phyloP scores from a whole-genome alignment of 2,329 filamentous ascomycete genomes.

The Alternaria hordeiaustralica region DNA sequence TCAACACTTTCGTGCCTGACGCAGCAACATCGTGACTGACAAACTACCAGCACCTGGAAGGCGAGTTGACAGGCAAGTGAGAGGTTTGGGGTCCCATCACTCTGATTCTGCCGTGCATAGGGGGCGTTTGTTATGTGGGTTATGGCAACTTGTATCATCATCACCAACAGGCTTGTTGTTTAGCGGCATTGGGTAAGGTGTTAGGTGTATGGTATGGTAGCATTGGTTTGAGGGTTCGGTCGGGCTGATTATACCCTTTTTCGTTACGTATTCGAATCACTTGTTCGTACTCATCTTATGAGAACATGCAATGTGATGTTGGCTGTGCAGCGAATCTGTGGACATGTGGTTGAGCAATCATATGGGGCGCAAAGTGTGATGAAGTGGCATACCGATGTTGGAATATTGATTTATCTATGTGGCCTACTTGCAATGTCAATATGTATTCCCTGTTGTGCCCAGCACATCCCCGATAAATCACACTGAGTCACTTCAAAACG shows the following conservation, averaged over 20 bases:
- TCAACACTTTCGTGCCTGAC: neutral
- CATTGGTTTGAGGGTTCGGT: neutral
- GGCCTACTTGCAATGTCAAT: neutral
- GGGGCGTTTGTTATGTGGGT: neutral
- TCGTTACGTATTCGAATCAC: neutral
- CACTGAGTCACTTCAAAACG: too few species aligned
- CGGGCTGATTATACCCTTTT: slow-evolving; percentile 14
- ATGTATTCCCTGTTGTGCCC: accelerated
- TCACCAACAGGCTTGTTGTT: slow-evolving; percentile 3
- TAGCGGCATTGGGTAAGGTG: slow-evolving; percentile 27
- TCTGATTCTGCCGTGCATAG: neutral
- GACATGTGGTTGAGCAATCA: neutral
- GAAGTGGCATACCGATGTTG: neutral
- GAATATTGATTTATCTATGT: neutral
- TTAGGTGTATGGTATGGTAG: slow-evolving; percentile 5
- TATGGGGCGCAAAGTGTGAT: neutral
- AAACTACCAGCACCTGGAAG: slow-evolving; percentile 35
- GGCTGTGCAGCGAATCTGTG: neutral
- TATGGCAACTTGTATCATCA: neutral
- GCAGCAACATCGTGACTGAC: slow-evolving; percentile 1
- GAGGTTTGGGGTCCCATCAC: neutral
- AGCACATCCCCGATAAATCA: neutral
- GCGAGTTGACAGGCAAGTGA: slow-evolving; percentile 39
- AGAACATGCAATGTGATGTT: neutral
- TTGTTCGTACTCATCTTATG: neutral